Evolutionary conservation across 805 yeast genomes (phyloP).

Genomic region (Spathaspora hagerdaliae): DNA sequence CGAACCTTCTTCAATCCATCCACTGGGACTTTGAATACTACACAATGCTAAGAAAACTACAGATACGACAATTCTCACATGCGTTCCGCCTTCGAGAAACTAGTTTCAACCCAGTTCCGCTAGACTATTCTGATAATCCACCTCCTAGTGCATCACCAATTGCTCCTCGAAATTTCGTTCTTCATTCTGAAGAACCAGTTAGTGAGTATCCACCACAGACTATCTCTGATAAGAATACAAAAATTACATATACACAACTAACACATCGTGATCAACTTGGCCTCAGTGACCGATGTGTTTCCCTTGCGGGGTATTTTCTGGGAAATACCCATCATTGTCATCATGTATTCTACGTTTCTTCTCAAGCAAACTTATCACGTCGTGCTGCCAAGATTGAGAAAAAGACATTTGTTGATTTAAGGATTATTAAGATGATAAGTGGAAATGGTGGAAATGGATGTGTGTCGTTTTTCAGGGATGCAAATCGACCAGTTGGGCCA

Average conservation of each 20-base stretch:
- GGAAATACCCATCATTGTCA: slow-evolving; percentile 39
- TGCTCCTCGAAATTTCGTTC: background rate
- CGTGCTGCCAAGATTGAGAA: slow-evolving; percentile 34
- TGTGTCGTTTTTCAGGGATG: slow-evolving; percentile 82
- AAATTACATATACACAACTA: background rate
- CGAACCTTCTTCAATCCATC: no score
- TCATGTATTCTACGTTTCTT: slow-evolving; percentile 19
- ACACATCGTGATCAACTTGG: background rate
- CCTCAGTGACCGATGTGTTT: slow-evolving; percentile 10
- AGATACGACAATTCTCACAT: background rate
- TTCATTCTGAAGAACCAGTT: background rate
- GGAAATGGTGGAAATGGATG: slow-evolving; percentile 91
- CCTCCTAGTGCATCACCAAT: no score
- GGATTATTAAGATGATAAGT: slow-evolving; percentile 60
- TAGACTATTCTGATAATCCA: no score
- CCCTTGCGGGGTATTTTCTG: slow-evolving; percentile 35
- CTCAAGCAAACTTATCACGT: slow-evolving; percentile 6
- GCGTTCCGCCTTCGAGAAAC: background rate
- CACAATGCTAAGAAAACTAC: background rate
- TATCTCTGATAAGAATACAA: background rate
- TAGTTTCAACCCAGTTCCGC: no score
- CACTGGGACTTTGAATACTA: no score
- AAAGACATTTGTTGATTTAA: slow-evolving; percentile 48
- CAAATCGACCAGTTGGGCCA: slow-evolving; percentile 82
- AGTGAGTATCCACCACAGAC: background rate